phyloP scores from a whole-genome alignment of 78 protist species.

The Acrasis kona region DNA sequence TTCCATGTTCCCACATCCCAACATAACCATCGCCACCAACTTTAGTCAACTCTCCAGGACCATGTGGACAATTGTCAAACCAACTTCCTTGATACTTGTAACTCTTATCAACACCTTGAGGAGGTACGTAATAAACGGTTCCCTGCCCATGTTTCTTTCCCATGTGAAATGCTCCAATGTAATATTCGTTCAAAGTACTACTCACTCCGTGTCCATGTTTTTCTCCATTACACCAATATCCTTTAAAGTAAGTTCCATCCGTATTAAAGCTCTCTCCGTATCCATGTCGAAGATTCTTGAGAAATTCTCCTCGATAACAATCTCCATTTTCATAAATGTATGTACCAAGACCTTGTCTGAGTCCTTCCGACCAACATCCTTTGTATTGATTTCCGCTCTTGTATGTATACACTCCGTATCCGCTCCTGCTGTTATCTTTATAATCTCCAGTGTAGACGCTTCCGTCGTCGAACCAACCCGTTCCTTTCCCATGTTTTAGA shows the following conservation, averaged over 20 bases:
- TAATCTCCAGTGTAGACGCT: background rate
- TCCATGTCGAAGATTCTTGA: too few relatives aligned
- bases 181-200: background rate
- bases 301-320: too few relatives aligned
- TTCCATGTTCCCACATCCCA: too few relatives aligned
- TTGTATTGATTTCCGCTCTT: background rate
- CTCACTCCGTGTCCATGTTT: background rate
- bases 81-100: too few relatives aligned
- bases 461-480: constrained; percentile 10
- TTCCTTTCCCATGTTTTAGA: constrained; percentile 11
- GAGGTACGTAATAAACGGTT: too few relatives aligned
- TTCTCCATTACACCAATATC: background rate
- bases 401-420: constrained; percentile 19
- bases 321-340: too few relatives aligned
- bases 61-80: too few relatives aligned
- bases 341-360: background rate
- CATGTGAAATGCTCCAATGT: background rate
- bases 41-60: too few relatives aligned
- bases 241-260: constrained; percentile 10
- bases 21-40: too few relatives aligned
- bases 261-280: too few relatives aligned
- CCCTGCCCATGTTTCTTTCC: constrained; percentile 14
- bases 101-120: too few relatives aligned
- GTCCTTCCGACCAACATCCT: constrained; percentile 1
- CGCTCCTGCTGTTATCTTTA: constrained; percentile 1